Evolutionary conservation across 2,329 filamentous ascomycete genomes (phyloP), one percentile per base, ranked within the genome.

Genomic region (Colletotrichum abscissum): DNA sequence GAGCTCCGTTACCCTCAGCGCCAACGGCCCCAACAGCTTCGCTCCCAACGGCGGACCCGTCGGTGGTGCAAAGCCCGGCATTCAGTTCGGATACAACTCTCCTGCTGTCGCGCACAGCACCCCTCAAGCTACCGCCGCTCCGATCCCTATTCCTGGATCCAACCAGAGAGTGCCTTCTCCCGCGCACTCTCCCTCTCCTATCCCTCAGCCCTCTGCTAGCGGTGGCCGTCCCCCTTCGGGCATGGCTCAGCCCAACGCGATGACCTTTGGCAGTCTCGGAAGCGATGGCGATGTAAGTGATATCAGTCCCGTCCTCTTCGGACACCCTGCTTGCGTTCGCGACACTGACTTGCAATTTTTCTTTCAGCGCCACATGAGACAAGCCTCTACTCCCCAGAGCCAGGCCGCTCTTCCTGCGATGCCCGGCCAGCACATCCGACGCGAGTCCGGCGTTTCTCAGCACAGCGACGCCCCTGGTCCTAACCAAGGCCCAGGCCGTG

Each of bases 1-100:
- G 86, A 92, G 92, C 76, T 98, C 96, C 22, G 93, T 98, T 79
- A 97, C 95, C 79, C 98, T 98, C 87, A 95, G 91, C 82, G 92
- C 95, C 78, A 93, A 94, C 81, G 94, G 93, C 77, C 90, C 94
- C 69, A 93, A 89, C 77, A 92, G 92, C 80, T 94, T 91, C 82
- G 90, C 92, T 74, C 89, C 92, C 78, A 97, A 97, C 87, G 94
- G 94, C 78, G 93, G 91, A 73, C 80, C 85, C 54, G 83, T 83
- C 69, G 90, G 91, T 54, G 87, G 85, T 74, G 88, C 82, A 85
- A 92, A 90, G 85, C 86, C 88, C 77, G 88, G 87, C 77, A 94
- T 97, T 81, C 93, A 94, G 86, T 98, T 98, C 79, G 95, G 95
- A 77, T 95, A 94, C 80, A 90, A 93, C 76, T 93, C 93, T 84